A percentile compares a stretch with the other conserved stretches of the same genome.
These are phyloP conservation scores for Cutaneotrichosporon dermatis DNA, from an alignment of 1,284 basidiomycete genomes.

Conservation along the genomic window DNA sequence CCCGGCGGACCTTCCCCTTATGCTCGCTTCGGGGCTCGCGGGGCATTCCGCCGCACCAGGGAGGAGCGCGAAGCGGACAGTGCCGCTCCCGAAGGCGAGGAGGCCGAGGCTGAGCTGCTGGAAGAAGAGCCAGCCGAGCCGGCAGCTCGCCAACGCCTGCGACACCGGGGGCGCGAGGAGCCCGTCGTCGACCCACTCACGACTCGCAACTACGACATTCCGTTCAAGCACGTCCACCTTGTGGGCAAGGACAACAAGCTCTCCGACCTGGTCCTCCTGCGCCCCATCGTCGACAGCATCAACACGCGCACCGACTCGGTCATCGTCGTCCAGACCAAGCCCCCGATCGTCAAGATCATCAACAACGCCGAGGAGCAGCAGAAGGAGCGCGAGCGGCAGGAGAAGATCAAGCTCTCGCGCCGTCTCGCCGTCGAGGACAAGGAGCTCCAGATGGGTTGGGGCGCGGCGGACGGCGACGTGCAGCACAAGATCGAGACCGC, in stretches of 20 bases:
- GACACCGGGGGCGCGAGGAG: neutral
- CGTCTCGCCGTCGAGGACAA: slow-evolving; percentile 38
- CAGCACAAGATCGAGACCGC: slow-evolving; percentile 37
- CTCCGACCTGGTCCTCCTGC: slow-evolving; percentile 18
- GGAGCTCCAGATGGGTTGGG: slow-evolving; percentile 46
- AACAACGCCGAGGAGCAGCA: slow-evolving; percentile 24
- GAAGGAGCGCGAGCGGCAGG: slow-evolving; percentile 25
- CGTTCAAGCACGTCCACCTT: slow-evolving; percentile 37
- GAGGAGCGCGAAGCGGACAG: too few species aligned
- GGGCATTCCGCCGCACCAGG: neutral
- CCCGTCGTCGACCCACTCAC: neutral
- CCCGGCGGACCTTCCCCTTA: neutral
- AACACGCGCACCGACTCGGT: slow-evolving; percentile 24
- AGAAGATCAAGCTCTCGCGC: slow-evolving; percentile 22
- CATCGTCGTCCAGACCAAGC: slow-evolving; percentile 27
- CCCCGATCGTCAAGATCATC: slow-evolving; percentile 40
- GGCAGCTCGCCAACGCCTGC: neutral
- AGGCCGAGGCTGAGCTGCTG: neutral
- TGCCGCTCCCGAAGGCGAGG: neutral
- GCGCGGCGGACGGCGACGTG: slow-evolving; percentile 37
- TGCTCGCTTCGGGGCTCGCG: neutral
- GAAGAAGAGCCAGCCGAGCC: neutral
- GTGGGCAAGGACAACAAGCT: slow-evolving; percentile 17
- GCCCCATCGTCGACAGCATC: slow-evolving; percentile 19
- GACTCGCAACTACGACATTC: slow-evolving; percentile 23